Evolutionary conservation across 176 grass and related monocot species (phyloP).

Genomic region (Oryza meridionalis): DNA sequence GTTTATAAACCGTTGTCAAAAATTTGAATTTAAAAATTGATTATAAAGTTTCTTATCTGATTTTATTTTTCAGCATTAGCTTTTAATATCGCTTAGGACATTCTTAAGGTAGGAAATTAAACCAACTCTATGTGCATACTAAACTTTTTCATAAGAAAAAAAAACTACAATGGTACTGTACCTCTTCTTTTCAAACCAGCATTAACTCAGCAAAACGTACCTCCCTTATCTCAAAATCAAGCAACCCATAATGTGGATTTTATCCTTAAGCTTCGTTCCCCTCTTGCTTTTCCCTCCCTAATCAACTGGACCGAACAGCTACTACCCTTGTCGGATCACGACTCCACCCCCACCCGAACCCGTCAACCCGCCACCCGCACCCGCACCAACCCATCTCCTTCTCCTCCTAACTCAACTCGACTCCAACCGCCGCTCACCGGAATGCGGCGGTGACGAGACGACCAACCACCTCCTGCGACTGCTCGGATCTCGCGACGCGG

Average conservation of each 20-base stretch:
- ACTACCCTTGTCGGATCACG: background rate
- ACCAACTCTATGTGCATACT: no score
- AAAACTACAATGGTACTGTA: no score
- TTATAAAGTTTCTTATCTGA: no score
- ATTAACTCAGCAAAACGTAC: background rate
- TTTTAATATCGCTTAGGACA: no score
- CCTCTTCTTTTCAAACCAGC: no score
- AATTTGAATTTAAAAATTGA: no score
- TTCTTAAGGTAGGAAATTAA: no score
- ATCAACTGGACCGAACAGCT: constrained; percentile 11
- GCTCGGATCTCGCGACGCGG: background rate
- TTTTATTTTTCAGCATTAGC: no score
- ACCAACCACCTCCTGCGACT: background rate
- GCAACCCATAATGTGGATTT: background rate
- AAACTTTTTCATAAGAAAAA: no score
- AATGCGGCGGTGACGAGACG: constrained; percentile 24
- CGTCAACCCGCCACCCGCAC: background rate
- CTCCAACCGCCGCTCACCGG: constrained; percentile 37
- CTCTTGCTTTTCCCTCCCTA: no score
- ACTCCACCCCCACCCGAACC: background rate
- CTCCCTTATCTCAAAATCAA: background rate
- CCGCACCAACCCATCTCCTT: constrained; percentile 25
- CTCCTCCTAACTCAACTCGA: background rate
- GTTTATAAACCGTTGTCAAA: no score
- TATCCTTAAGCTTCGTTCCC: background rate